These are phyloP conservation scores for Trichoderma citrinoviride DNA, from an alignment of 2,329 filamentous ascomycete genomes.

Conservation along the genomic window DNA sequence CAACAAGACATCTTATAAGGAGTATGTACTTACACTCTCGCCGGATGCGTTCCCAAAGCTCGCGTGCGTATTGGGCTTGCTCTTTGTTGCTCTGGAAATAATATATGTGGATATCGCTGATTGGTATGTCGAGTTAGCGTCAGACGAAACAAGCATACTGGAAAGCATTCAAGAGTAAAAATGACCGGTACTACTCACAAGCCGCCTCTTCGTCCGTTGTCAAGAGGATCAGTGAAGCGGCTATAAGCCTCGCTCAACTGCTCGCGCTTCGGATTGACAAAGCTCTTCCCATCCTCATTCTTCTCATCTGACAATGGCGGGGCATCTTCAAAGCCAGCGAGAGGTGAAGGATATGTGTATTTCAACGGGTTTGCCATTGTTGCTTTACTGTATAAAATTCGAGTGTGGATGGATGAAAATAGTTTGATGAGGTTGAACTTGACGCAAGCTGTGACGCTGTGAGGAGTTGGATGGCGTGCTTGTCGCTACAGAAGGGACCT, in stretches of 20 bases:
- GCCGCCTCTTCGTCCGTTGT: slow-evolving; percentile 63
- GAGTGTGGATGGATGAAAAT: neutral
- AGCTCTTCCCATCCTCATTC: slow-evolving; percentile 73
- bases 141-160: neutral
- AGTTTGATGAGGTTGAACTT: neutral
- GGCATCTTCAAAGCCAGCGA: slow-evolving; percentile 57
- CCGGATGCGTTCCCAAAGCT: slow-evolving; percentile 74
- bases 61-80: slow-evolving; percentile 65
- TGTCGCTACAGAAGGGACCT: neutral
- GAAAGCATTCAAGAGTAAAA: neutral
- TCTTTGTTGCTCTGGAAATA: slow-evolving; percentile 63
- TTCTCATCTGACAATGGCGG: slow-evolving; percentile 56
- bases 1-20: too few relatives aligned
- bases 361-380: slow-evolving; percentile 14
- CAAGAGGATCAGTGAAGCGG: slow-evolving; percentile 64
- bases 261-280: slow-evolving; percentile 62
- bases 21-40: slow-evolving; percentile 62
- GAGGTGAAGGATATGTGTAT: slow-evolving; percentile 22
- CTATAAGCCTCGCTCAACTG: slow-evolving; percentile 67
- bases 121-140: neutral
- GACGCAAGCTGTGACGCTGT: neutral
- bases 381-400: neutral
- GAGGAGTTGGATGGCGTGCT: slow-evolving; percentile 15
- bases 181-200: slow-evolving; percentile 56
- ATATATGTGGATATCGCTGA: slow-evolving; percentile 79